A percentile compares a stretch with the other conserved stretches of the same genome.
phyloP scores from a whole-genome alignment of 75 land plant species.

The Cunninghamia lanceolata region DNA sequence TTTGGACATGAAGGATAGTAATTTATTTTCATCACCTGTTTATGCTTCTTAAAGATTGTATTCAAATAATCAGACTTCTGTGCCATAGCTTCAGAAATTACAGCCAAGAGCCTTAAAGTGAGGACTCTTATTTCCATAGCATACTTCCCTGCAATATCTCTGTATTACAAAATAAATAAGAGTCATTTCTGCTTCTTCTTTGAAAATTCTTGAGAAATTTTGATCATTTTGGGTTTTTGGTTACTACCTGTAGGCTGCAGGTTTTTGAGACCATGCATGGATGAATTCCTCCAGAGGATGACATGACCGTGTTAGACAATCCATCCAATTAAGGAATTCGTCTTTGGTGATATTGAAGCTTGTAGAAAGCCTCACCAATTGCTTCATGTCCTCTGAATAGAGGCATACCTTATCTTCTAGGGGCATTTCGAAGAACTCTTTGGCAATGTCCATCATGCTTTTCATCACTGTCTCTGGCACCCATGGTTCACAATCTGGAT shows the following conservation, averaged over 20 bases:
- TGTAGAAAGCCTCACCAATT: conserved; percentile 50
- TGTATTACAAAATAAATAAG: neutral
- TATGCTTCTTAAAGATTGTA: conserved; percentile 32
- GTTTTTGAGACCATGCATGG: conserved; percentile 55
- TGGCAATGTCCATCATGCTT: conserved; percentile 27
- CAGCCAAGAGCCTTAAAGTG: conserved; percentile 30
- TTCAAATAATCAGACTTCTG: conserved; percentile 29
- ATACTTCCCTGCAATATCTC: conserved; percentile 33
- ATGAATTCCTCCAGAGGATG: conserved; percentile 33
- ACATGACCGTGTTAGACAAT: conserved; percentile 51
- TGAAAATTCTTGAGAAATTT: neutral
- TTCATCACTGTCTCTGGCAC: conserved; percentile 29
- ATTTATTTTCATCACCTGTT: conserved; percentile 43
- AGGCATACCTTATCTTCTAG: conserved; percentile 35
- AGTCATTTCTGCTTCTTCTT: neutral
- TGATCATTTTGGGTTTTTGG: neutral
- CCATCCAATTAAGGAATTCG: conserved; percentile 56
- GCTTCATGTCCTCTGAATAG: conserved; percentile 21
- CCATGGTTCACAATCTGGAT: conserved; percentile 65
- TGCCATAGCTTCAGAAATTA: conserved; percentile 52
- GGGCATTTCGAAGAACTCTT: conserved; percentile 51
- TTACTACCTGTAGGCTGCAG: conserved; percentile 19
- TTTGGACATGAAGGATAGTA: conserved; percentile 68
- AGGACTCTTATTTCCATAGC: conserved; percentile 22
- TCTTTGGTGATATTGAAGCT: conserved; percentile 44